Percentiles rank a stretch among this genome's conserved stretches.
phyloP scores from a whole-genome alignment of 2,329 filamentous ascomycete genomes.

The Shiraia sp. region DNA sequence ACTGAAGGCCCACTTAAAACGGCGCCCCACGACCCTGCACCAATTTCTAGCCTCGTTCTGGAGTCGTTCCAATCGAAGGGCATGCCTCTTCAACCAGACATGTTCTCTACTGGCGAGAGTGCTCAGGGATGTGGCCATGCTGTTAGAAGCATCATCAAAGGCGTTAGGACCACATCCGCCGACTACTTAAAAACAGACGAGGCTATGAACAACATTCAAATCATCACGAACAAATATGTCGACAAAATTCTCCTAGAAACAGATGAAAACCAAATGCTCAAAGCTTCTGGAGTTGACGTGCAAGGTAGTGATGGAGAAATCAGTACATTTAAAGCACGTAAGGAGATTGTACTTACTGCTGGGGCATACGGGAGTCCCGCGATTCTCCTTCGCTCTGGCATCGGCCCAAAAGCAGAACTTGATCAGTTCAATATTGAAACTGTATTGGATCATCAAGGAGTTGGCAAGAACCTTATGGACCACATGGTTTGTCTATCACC shows the following conservation, averaged over 20 bases:
- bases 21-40: slow-evolving; percentile 60
- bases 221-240: slow-evolving; percentile 12
- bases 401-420: slow-evolving; percentile 59
- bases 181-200: slow-evolving; percentile 30
- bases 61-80: slow-evolving; percentile 14
- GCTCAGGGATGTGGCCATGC: slow-evolving; percentile 10
- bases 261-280: slow-evolving; percentile 34
- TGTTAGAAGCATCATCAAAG: slow-evolving; percentile 8
- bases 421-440: slow-evolving; percentile 54
- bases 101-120: slow-evolving; percentile 13
- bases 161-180: slow-evolving; percentile 8
- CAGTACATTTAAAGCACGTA: slow-evolving; percentile 27
- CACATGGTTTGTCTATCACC: slow-evolving; percentile 53
- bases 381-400: slow-evolving; percentile 54
- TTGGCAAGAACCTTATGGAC: slow-evolving; percentile 66
- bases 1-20: slow-evolving; percentile 54
- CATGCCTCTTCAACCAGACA: slow-evolving; percentile 10
- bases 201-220: slow-evolving; percentile 1
- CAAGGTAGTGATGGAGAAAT: slow-evolving; percentile 44
- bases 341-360: slow-evolving; percentile 21
- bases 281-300: slow-evolving; percentile 49
- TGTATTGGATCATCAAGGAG: slow-evolving; percentile 59
- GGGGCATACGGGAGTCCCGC: slow-evolving; percentile 22
- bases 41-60: slow-evolving; percentile 48
- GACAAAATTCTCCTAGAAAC: slow-evolving; percentile 52